These are phyloP conservation scores for Delitschia confertaspora DNA, from an alignment of 495 filamentous ascomycete genomes.

Conservation along the genomic window DNA sequence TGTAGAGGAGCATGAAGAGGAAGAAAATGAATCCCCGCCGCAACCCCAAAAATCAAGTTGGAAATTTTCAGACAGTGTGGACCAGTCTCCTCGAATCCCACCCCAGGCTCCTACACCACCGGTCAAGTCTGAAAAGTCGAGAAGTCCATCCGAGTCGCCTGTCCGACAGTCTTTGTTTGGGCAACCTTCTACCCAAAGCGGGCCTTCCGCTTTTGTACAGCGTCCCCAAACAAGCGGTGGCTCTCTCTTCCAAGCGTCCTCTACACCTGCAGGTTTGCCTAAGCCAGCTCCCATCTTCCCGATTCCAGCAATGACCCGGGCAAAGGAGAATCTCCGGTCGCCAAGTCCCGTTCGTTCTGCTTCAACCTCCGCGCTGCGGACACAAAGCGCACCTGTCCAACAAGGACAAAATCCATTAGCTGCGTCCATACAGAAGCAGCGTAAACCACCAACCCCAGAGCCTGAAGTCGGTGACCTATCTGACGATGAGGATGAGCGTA, in stretches of 20 bases:
- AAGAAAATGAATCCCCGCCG: slow-evolving; percentile 10
- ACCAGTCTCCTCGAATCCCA: slow-evolving; percentile 13
- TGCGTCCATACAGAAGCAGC: slow-evolving; percentile 29
- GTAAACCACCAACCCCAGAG: slow-evolving; percentile 33
- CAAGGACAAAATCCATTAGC: slow-evolving; percentile 15
- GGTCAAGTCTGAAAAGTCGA: slow-evolving; percentile 15
- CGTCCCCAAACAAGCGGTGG: not conserved
- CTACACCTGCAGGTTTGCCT: slow-evolving; percentile 37
- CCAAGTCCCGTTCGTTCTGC: slow-evolving; percentile 64
- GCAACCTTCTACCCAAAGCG: not conserved
- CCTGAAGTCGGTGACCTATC: slow-evolving; percentile 34
- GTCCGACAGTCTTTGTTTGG: slow-evolving; percentile 8
- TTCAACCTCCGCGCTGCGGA: slow-evolving; percentile 37
- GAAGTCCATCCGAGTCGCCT: slow-evolving; percentile 8
- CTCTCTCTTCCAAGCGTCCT: slow-evolving; percentile 7
- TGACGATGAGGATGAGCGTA: slow-evolving; percentile 57
- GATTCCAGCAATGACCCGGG: slow-evolving; percentile 40
- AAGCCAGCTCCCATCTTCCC: slow-evolving; percentile 44
- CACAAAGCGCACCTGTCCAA: slow-evolving; percentile 5
- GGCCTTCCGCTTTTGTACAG: not conserved
- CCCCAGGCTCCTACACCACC: slow-evolving; percentile 25
- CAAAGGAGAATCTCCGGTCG: slow-evolving; percentile 57
- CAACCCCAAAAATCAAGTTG: slow-evolving; percentile 4
- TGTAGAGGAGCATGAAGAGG: slow-evolving; percentile 29
- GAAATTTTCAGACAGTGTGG: slow-evolving; percentile 14